These are phyloP conservation scores for Pyronema domesticum DNA, from an alignment of 495 filamentous ascomycete genomes.

Conservation along the genomic window DNA sequence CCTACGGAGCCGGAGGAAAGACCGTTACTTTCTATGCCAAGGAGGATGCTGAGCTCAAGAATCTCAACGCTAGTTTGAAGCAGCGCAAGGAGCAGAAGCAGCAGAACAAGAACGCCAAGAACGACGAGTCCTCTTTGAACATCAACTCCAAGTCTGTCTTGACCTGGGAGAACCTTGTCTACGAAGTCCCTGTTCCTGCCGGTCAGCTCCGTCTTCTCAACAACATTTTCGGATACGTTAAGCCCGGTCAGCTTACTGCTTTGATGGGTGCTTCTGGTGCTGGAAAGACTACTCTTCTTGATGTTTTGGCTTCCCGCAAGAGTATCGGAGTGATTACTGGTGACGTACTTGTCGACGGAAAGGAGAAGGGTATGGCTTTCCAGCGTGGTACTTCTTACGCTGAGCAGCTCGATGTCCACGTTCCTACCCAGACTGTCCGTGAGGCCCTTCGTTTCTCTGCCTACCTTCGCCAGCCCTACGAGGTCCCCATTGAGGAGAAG, in stretches of 20 bases:
- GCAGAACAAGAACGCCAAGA: constrained; percentile 10
- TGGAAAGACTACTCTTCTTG: constrained; percentile 67
- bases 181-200: constrained; percentile 51
- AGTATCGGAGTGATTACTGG: constrained; percentile 62
- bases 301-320: constrained; percentile 59
- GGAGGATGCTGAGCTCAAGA: constrained; percentile 50
- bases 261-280: constrained; percentile 77
- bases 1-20: constrained; percentile 59
- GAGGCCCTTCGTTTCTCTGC: constrained; percentile 76
- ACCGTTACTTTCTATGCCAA: constrained; percentile 56
- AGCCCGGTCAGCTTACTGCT: constrained; percentile 61
- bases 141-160: constrained; percentile 43
- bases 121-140: constrained; percentile 36
- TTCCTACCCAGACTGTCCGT: constrained; percentile 57
- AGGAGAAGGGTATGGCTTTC: constrained; percentile 48
- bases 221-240: constrained; percentile 57
- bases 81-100: constrained; percentile 35
- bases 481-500: constrained; percentile 52
- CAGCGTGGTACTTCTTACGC: constrained; percentile 67
- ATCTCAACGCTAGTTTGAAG: constrained; percentile 46
- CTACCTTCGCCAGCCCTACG: constrained; percentile 55
- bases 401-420: constrained; percentile 70
- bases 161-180: constrained; percentile 42
- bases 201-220: constrained; percentile 46
- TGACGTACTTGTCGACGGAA: constrained; percentile 57